Conservation (phyloP, 2,329 filamentous ascomycete genomes). For the Fusarium chaquense region DNA sequence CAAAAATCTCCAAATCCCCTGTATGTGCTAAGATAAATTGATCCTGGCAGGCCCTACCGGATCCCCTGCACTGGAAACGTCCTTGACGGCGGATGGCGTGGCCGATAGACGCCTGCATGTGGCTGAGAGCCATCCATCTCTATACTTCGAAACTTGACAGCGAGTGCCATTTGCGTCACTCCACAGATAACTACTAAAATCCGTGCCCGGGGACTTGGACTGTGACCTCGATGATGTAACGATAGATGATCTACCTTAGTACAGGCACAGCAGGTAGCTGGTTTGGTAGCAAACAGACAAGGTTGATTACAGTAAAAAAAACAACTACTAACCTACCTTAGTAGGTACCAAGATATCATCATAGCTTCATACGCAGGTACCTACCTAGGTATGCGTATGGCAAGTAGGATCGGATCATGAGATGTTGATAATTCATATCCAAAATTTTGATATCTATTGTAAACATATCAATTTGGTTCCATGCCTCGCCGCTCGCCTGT, state of each 20-base stretch:
- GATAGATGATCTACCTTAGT: constrained; percentile 10
- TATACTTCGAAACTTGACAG: constrained; percentile 21
- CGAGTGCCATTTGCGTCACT: constrained; percentile 42
- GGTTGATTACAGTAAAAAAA: neutral
- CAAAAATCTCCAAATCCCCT: constrained; percentile 17
- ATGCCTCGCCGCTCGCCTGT: constrained; percentile 6
- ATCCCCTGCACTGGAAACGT: constrained; percentile 31
- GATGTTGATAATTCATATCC: constrained; percentile 2
- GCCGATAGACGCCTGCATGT: constrained; percentile 34
- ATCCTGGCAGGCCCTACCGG: constrained; percentile 19
- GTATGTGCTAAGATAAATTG: constrained; percentile 11
- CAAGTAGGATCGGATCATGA: neutral
- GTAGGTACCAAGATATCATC: neutral
- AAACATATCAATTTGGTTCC: constrained; percentile 16
- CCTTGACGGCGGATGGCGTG: constrained; percentile 36
- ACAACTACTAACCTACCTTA: no score
- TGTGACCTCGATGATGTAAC: constrained; percentile 31
- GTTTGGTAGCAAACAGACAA: neutral
- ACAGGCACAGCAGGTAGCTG: neutral
- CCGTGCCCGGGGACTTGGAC: constrained; percentile 11
- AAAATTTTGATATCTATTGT: neutral
- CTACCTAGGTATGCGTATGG: constrained; percentile 1
- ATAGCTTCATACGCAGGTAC: constrained; percentile 1
- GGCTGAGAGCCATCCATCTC: constrained; percentile 21
- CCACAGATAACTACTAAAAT: constrained; percentile 25